Base-by-base conservation (phyloP, 169 alveolate species). In the Nephromyces sp. region DNA sequence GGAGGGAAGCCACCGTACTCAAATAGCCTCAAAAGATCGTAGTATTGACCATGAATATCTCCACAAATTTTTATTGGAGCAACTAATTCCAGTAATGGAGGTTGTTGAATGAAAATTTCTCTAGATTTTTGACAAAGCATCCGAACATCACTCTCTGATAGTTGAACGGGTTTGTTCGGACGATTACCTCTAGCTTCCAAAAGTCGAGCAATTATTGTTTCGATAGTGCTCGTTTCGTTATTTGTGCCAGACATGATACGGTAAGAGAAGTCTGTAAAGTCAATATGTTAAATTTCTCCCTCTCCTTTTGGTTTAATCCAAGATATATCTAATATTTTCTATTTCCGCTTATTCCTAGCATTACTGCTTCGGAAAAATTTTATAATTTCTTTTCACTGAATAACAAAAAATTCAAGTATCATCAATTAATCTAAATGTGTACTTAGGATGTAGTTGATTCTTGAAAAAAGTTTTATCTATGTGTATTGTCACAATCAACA, bases 1-100 rank as follows among this genome's bases (percentile, higher is more conserved):
- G 99, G 99, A 5, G 99, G 99, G 79, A 92, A 96, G 0, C 99
- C 99, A 8, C 99, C 99, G 80, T 97, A 97, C 81, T 97, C 99
- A 85, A 97, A 97, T 61, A 97, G 92, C 62, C 99, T 87, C 70
- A 97, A 84, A 35, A 97, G 90, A 79, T 97, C 99, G 79, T 91
- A 96, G 84, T 95, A 97, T 82, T 97, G 98, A 21, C 99, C 99
- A 81, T 97, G 99, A 5, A 96, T 94, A 77, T 97, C 99, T 15
- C 99, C 99, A 79, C 98, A 94, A 15, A 94, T 94, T 77, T 94
- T 94, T 24, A 94, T 89, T 3, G 99, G 99, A 28, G 99, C 99
- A 77, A 94, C 99, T 43, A 95, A 88, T 81, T 97, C 99, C 62
- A 95, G 84, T 69, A 95, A 87, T 68, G 93, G 92, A 0, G 99